Percentiles rank a stretch among this genome's conserved stretches.
These are phyloP conservation scores for Miscanthus lutarioriparius DNA, from an alignment of 176 grass and related monocot species.

Conservation along the genomic window DNA sequence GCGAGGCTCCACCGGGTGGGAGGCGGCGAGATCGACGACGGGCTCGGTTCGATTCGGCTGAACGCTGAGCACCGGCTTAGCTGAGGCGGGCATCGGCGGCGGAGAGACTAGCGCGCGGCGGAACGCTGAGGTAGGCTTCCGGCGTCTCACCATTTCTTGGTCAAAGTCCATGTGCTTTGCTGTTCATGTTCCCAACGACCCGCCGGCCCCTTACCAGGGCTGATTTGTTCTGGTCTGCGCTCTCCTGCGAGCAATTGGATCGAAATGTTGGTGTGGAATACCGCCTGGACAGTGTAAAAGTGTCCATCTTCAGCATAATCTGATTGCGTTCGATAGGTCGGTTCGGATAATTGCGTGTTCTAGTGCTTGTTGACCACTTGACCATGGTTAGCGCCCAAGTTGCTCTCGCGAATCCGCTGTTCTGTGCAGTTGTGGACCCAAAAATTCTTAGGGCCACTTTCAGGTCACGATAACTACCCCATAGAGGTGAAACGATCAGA, in stretches of 20 bases:
- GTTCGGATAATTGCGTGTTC: too few species aligned
- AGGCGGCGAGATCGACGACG: conserved; percentile 25
- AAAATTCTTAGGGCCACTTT: neutral
- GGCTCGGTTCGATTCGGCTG: neutral
- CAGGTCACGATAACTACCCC: too few species aligned
- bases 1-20: neutral
- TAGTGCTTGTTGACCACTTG: conserved; percentile 16
- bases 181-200: neutral
- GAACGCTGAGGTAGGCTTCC: conserved; percentile 15
- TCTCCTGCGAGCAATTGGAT: neutral
- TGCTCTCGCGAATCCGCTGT: neutral
- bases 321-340: neutral
- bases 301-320: neutral
- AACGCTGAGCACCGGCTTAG: neutral
- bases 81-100: neutral
- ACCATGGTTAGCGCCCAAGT: neutral
- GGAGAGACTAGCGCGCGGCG: neutral
- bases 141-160: neutral
- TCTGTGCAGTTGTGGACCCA: neutral
- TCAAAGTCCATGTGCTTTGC: neutral
- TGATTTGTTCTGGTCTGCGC: neutral
- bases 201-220: neutral
- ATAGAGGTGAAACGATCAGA: too few species aligned
- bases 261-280: neutral
- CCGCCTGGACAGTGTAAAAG: neutral